phyloP scores from a whole-genome alignment of 2,329 filamentous ascomycete species.

The Botrytis paeoniae region DNA sequence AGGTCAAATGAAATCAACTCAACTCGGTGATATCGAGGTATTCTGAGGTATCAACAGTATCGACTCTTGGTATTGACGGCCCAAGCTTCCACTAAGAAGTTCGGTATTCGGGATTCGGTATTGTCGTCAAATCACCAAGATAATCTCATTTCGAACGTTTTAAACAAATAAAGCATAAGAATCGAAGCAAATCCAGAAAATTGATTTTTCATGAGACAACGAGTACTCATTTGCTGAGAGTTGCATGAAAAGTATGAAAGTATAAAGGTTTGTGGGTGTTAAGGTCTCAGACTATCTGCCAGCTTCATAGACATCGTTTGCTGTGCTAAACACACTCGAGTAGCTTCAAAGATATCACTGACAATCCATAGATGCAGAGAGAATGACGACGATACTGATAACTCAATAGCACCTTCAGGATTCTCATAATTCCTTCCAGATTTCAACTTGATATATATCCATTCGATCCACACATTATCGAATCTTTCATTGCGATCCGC shows the following conservation, averaged over 20 bases:
- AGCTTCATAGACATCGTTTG: not conserved
- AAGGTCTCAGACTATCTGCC: too few species aligned
- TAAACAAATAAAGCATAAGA: not conserved
- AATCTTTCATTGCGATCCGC: not conserved
- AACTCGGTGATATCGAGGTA: not conserved
- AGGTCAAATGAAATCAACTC: not conserved
- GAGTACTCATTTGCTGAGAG: not conserved
- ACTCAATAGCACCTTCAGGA: not conserved
- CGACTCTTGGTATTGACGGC: not conserved
- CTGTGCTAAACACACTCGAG: not conserved
- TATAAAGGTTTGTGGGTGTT: not conserved
- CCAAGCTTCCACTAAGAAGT: not conserved
- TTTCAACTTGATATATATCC: not conserved
- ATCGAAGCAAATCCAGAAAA: not conserved
- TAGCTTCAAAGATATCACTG: constrained; percentile 1
- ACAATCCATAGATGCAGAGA: not conserved
- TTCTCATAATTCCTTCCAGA: not conserved
- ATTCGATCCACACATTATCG: not conserved
- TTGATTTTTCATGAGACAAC: too few species aligned
- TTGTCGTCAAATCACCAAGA: not conserved
- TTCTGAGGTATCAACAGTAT: not conserved
- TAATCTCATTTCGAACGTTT: not conserved
- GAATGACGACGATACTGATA: not conserved
- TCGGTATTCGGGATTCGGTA: constrained; percentile 9
- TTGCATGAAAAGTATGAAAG: not conserved